phyloP scores from a whole-genome alignment of 148 eudicot genomes.

The Vaccinium myrtillus region DNA sequence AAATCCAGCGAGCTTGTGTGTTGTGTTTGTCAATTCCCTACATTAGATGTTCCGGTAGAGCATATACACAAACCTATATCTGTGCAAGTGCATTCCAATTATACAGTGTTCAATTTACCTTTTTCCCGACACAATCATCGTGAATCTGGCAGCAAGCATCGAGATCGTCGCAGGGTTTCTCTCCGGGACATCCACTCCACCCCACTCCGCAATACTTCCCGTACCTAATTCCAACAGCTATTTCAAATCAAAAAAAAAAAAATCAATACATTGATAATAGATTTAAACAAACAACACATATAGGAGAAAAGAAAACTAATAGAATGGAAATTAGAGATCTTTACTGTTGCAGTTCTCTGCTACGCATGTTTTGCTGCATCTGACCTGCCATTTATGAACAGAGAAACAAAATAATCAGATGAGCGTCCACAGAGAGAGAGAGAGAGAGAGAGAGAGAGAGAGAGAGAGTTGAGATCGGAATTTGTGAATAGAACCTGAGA shows the following conservation, averaged over 20 bases:
- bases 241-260: constrained; percentile 4
- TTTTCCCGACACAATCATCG: constrained; percentile 77
- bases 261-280: not conserved
- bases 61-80: not conserved
- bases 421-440: not conserved
- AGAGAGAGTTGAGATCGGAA: not conserved
- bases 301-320: not conserved
- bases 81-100: not conserved
- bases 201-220: constrained; percentile 98
- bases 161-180: constrained; percentile 90
- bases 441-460: not conserved
- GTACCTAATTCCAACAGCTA: constrained; percentile 81
- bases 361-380: constrained; percentile 74
- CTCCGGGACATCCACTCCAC: constrained; percentile 88
- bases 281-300: not conserved
- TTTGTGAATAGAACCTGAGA: constrained; percentile 38
- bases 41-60: not conserved
- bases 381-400: constrained; percentile 37
- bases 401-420: not conserved
- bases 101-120: constrained; percentile 33
- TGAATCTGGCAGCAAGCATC: constrained; percentile 94
- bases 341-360: constrained; percentile 72
- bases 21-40: not conserved
- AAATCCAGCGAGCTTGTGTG: not conserved
- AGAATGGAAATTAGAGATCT: constrained; percentile 7